These are phyloP conservation scores for Tulasnella sp. DNA, from an alignment of 768 basidiomycete genomes.

Conservation along the genomic window DNA sequence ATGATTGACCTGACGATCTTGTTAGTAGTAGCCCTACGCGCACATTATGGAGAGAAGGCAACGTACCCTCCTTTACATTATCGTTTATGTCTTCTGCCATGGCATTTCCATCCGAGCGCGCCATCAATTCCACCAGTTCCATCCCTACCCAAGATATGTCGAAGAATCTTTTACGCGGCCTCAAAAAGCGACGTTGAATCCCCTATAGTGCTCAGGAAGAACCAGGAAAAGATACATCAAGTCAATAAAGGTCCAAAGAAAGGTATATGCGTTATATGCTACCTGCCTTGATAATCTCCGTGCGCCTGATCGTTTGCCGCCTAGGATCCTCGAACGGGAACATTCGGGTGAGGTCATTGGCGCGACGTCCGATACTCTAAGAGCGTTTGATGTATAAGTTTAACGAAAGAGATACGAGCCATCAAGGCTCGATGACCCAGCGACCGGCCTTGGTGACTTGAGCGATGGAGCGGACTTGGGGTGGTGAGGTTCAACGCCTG, in stretches of 20 bases:
- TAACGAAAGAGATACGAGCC: background rate
- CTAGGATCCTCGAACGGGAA: conserved; percentile 75
- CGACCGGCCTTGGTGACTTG: too few species aligned
- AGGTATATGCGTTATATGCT: background rate
- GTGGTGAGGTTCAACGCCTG: too few species aligned
- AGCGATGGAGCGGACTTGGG: too few species aligned
- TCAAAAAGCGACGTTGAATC: conserved; percentile 60
- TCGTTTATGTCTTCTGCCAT: conserved; percentile 29
- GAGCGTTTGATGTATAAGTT: background rate
- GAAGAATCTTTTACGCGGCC: conserved; percentile 56
- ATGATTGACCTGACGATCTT: conserved; percentile 47
- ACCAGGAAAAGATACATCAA: conserved; percentile 31
- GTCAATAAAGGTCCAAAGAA: background rate
- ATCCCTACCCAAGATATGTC: conserved; percentile 66
- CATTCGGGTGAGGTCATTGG: conserved; percentile 64
- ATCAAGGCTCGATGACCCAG: background rate
- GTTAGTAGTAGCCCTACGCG: background rate
- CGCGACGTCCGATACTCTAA: conserved; percentile 59
- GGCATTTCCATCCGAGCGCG: conserved; percentile 49
- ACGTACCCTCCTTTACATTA: conserved; percentile 36
- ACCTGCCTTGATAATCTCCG: conserved; percentile 85
- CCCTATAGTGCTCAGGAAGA: conserved; percentile 41
- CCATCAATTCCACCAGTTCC: conserved; percentile 73
- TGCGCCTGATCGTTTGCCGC: conserved; percentile 56
- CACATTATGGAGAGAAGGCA: conserved; percentile 28